Base-by-base conservation (phyloP, 768 basidiomycete species). In the Paxillus involutus region DNA sequence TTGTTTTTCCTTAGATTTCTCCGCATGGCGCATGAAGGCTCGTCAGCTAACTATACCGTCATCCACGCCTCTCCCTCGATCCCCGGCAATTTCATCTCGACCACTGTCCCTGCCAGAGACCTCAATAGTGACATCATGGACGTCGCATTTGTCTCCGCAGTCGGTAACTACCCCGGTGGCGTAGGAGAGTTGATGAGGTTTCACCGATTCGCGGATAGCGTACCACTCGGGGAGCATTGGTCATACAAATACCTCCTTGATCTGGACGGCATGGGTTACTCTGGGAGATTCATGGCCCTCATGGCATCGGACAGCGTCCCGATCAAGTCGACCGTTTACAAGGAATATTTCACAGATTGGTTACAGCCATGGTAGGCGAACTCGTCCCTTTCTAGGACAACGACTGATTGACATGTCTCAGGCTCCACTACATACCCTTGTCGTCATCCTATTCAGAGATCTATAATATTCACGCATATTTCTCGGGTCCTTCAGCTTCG, bases 361-460 rank as follows among this genome's bases (percentile, higher is more conserved):
- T 84, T 94, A 39, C 86, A 94, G 63, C 94, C 95, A 21, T 98
- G 94, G 88, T 82, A 63, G 33, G 80, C 73, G 37, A 44, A 3
- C 30, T 48, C 6, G 40, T 44, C 29, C 30, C 26, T 10, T 46
- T 16, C 26, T 56, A 17, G 11, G 11, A 36, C 37, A 21, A 19
- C 21, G 0, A 6, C n/a, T 40, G 8, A 44, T 44, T 59, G 50
- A 57, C 36, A 3, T 10, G 10, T 44, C 39, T 43, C 54, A 93
- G 93, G 95, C 78, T 98, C 26, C 96, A 99, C 72, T 99, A 83
- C 66, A 95, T 99, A 59, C 96, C 96, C 0, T 72, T 99, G 33
- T 94, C 94, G 0, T 78, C 87, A 39, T 79, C 85, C 4, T 98
- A 98, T 71, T 73, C 80, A 43, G 96, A 99, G 72, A 85, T 99